Evolutionary conservation across 2,329 filamentous ascomycete species (phyloP).

Genomic region (Talaromyces rugulosus): DNA sequence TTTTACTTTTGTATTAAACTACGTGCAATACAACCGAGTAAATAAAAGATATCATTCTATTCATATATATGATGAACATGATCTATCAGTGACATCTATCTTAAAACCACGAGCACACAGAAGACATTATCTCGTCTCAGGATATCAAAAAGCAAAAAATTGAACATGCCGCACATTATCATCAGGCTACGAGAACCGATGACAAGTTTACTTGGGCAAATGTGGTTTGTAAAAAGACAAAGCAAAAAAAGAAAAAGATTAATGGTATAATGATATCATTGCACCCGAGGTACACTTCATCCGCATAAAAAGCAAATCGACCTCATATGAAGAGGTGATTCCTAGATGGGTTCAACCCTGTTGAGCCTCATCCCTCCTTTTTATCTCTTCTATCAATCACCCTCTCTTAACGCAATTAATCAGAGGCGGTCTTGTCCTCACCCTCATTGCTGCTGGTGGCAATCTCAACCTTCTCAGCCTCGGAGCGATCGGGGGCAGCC

Average conservation of each 20-base stretch:
- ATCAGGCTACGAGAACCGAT: background rate
- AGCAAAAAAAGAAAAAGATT: background rate
- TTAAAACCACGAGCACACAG: background rate
- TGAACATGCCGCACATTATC: background rate
- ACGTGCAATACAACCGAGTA: background rate
- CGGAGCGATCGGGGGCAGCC: background rate
- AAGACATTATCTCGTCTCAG: background rate
- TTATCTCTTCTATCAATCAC: background rate
- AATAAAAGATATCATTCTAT: background rate
- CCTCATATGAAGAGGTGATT: background rate
- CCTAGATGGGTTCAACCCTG: background rate
- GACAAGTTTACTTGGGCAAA: background rate
- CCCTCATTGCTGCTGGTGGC: background rate
- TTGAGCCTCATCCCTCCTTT: background rate
- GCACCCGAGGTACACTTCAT: background rate
- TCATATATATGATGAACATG: background rate
- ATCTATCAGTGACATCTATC: background rate
- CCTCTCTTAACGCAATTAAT: background rate
- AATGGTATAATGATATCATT: background rate
- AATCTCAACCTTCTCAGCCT: slow-evolving; percentile 3
- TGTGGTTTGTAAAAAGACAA: background rate
- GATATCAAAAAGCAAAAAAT: background rate
- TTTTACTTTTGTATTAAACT: background rate
- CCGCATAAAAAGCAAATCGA: background rate
- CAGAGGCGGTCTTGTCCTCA: background rate